A percentile compares a stretch with the other conserved stretches of the same genome.
Evolutionary conservation across 2,329 filamentous ascomycete species (phyloP).

Genomic region (Lecanicillium sp.): DNA sequence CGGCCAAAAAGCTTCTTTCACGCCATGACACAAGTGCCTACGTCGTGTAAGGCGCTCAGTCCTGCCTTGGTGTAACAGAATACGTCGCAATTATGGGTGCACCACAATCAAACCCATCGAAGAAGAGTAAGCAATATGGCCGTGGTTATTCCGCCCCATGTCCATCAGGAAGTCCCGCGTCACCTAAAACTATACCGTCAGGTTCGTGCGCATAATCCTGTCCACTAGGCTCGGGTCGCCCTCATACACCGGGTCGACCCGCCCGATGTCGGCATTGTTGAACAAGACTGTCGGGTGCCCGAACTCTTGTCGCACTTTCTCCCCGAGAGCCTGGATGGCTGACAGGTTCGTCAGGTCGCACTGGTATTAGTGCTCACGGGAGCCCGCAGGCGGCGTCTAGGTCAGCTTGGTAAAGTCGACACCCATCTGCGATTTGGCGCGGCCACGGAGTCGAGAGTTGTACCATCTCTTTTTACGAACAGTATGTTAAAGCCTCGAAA

Average conservation of each 20-base stretch:
- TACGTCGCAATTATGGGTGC: slow-evolving; percentile 54
- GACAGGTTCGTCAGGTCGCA: slow-evolving; percentile 26
- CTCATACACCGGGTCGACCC: slow-evolving; percentile 20
- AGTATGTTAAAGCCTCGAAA: too few species aligned
- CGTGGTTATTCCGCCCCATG: slow-evolving; percentile 52
- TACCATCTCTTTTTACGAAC: too few species aligned
- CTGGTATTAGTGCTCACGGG: slow-evolving; percentile 20
- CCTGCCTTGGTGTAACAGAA: slow-evolving; percentile 44
- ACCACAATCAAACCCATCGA: slow-evolving; percentile 47
- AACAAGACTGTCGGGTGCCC: slow-evolving; percentile 29
- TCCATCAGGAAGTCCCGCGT: slow-evolving; percentile 50
- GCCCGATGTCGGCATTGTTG: slow-evolving; percentile 26
- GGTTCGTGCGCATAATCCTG: slow-evolving; percentile 34
- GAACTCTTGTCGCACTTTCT: slow-evolving; percentile 21
- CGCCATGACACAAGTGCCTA: slow-evolving; percentile 1
- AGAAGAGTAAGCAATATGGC: slow-evolving; percentile 56
- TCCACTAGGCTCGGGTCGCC: slow-evolving; percentile 20
- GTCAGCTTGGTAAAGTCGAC: slow-evolving; percentile 24
- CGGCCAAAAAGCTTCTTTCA: slow-evolving; percentile 2
- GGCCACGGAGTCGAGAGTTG: too few species aligned
- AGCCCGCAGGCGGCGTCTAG: slow-evolving; percentile 16
- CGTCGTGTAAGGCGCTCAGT: slow-evolving; percentile 20
- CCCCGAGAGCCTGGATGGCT: slow-evolving; percentile 20
- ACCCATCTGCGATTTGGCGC: too few species aligned
- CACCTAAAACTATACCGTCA: slow-evolving; percentile 52